Base-by-base conservation (phyloP, 2,329 filamentous ascomycete species). In the Fusarium dlaminii region DNA sequence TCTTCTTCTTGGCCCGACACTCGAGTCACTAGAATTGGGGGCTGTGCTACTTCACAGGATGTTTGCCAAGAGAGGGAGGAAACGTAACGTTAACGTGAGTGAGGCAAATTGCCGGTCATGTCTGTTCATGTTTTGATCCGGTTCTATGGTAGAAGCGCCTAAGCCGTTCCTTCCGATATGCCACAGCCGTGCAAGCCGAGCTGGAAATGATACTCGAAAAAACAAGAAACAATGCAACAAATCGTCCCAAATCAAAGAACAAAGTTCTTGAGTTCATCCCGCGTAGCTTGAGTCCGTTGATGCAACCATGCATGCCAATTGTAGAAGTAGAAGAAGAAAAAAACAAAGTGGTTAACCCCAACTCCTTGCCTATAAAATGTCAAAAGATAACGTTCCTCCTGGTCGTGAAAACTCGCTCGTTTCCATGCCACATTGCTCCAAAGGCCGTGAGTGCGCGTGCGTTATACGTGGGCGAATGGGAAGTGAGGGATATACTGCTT, bases 311-410 rank as follows among this genome's bases (percentile, higher is more conserved):
- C 69, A 67, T 71, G 57, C 63, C 52, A 64, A 67, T 56, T 68
- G 51, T 77, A 76, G 62, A 48, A 62, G 42, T 48, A 56, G 37
- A 64, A 30, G 54, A 49, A 61, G 67, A 64, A 66, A 58, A 39
- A 65, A 30, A 61, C 24, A 67, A 77, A 58, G 62, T 54, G 56
- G 36, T 63, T 27, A 49, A 34, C 72, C 72, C 72, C 65, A 75
- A 75, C 72, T 75, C 72, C 72, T 51, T 75, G 72, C 72, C 68
- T 75, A 56, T 60, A 72, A 68, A 72, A 66, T 68, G 40, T 57
- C 59, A 63, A 70, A 75, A 73, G 48, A 59, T 66, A 73, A 74
- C 20, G 42, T 63, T 49, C 71, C 54, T 49, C 66, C 66, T 59
- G 63, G 46, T 70, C 56, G 68, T 64, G 56, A 59, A 62, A 13